Evolutionary conservation across 2,329 filamentous ascomycete species (phyloP).

Genomic region (Harringtonia lauricola): DNA sequence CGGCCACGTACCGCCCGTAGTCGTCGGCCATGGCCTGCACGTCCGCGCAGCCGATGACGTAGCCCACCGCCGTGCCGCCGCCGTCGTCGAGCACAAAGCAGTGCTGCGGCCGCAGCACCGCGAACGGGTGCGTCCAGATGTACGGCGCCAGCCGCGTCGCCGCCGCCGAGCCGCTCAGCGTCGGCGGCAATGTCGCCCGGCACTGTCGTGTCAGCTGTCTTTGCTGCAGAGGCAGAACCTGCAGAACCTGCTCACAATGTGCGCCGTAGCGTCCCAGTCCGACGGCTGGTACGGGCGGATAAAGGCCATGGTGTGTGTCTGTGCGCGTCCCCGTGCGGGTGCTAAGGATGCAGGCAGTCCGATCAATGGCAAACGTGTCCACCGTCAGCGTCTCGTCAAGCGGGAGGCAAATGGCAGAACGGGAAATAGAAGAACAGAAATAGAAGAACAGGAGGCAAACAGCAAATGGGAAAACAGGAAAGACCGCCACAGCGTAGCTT

Average conservation of each 20-base stretch:
- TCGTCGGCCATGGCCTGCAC: conserved; percentile 24
- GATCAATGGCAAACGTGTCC: too few species aligned
- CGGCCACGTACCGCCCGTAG: conserved; percentile 27
- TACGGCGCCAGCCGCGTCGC: conserved; percentile 31
- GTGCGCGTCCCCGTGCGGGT: too few species aligned
- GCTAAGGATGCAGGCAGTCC: too few species aligned
- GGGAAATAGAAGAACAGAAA: too few species aligned
- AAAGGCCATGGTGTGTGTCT: conserved; percentile 27
- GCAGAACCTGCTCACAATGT: conserved; percentile 24
- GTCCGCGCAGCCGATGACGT: conserved; percentile 35
- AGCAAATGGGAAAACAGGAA: too few species aligned
- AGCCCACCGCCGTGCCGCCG: conserved; percentile 31
- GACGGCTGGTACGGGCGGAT: conserved; percentile 27
- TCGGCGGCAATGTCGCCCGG: conserved; percentile 33
- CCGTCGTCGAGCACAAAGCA: conserved; percentile 40
- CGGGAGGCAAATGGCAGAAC: too few species aligned
- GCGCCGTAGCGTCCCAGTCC: conserved; percentile 28
- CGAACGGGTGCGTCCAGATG: conserved; percentile 40
- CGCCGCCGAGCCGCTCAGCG: conserved; percentile 23
- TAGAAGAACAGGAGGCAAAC: too few species aligned
- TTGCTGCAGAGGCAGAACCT: not conserved
- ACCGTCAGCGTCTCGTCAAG: too few species aligned
- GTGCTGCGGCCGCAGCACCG: conserved; percentile 29
- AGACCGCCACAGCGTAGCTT: too few species aligned
- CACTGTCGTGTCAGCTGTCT: conserved; percentile 22